A percentile compares a stretch with the other conserved stretches of the same genome.
phyloP scores from a whole-genome alignment of 2,329 filamentous ascomycete genomes.

The Colletotrichum orbiculare region DNA sequence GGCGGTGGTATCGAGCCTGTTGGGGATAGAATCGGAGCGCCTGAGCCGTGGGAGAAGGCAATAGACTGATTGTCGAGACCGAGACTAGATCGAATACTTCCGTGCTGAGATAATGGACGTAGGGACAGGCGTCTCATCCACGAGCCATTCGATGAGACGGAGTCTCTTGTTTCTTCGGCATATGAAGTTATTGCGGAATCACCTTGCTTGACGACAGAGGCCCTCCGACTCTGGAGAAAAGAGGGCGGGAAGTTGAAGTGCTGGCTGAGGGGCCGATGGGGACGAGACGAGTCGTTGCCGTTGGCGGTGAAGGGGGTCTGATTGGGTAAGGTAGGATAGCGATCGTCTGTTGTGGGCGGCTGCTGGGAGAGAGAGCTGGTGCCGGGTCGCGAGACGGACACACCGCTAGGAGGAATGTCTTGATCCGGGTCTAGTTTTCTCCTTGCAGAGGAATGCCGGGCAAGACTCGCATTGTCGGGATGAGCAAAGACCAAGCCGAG shows the following conservation, averaged over 20 bases:
- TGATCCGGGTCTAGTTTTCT: slow-evolving; percentile 43
- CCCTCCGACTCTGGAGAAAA: slow-evolving; percentile 52
- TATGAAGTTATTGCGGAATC: slow-evolving; percentile 51
- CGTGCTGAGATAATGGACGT: slow-evolving; percentile 72
- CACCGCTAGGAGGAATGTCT: slow-evolving; percentile 45
- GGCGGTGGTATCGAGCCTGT: slow-evolving; percentile 52
- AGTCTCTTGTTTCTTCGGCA: slow-evolving; percentile 63
- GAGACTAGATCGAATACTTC: slow-evolving; percentile 72
- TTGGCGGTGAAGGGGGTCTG: slow-evolving; percentile 39
- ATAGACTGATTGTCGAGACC: slow-evolving; percentile 74
- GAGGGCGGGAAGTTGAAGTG: slow-evolving; percentile 53
- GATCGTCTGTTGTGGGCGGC: slow-evolving; percentile 43
- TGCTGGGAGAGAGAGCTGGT: slow-evolving; percentile 52
- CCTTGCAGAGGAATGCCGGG: slow-evolving; percentile 36
- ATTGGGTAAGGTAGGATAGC: slow-evolving; percentile 37
- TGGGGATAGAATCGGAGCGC: slow-evolving; percentile 69
- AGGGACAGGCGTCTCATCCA: slow-evolving; percentile 80
- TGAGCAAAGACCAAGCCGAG: slow-evolving; percentile 70
- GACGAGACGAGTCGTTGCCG: slow-evolving; percentile 41
- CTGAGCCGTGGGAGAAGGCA: slow-evolving; percentile 73
- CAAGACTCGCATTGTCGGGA: slow-evolving; percentile 52
- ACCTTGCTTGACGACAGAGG: slow-evolving; percentile 53
- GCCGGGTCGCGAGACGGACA: slow-evolving; percentile 52
- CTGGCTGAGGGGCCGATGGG: slow-evolving; percentile 47
- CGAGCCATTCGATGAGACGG: slow-evolving; percentile 70